Evolutionary conservation across 1,284 basidiomycete genomes (phyloP).

Genomic region (Vanrija sp.): DNA sequence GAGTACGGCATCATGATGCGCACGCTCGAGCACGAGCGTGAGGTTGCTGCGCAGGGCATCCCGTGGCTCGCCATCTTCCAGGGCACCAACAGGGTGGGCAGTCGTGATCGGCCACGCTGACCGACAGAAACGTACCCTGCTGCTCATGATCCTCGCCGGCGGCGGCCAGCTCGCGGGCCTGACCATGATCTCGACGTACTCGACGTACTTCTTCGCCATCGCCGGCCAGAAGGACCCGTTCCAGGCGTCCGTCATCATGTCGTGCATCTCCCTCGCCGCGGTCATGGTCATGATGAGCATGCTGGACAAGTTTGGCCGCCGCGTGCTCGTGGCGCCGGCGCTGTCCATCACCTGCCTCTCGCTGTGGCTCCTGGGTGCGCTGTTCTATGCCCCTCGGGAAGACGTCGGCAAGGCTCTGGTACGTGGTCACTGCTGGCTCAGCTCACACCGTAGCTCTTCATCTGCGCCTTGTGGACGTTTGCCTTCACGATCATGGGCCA

Average conservation of each 20-base stretch:
- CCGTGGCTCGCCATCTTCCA: conserved; percentile 9
- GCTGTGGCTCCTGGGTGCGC: conserved; percentile 11
- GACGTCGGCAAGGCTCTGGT: no score
- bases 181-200: conserved; percentile 14
- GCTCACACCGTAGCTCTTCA: no score
- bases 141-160: conserved; percentile 11
- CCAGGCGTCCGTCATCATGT: conserved; percentile 18
- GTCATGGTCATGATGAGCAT: conserved; percentile 9
- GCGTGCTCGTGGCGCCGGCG: neutral
- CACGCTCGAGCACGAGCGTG: conserved; percentile 23
- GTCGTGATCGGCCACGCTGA: neutral
- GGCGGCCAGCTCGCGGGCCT: conserved; percentile 13
- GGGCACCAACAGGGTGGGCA: conserved; percentile 18
- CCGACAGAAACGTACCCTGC: conserved; percentile 6
- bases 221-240: conserved; percentile 25
- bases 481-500: conserved; percentile 14
- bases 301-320: conserved; percentile 22
- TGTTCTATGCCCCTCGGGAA: no score
- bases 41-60: neutral
- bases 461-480: conserved; percentile 17
- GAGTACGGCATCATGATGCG: conserved; percentile 25
- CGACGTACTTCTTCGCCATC: conserved; percentile 22
- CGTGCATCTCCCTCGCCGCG: neutral
- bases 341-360: neutral
- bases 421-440: no score